Conservation (phyloP, 148 eudicot species). For the Hydrangea macrophylla region DNA sequence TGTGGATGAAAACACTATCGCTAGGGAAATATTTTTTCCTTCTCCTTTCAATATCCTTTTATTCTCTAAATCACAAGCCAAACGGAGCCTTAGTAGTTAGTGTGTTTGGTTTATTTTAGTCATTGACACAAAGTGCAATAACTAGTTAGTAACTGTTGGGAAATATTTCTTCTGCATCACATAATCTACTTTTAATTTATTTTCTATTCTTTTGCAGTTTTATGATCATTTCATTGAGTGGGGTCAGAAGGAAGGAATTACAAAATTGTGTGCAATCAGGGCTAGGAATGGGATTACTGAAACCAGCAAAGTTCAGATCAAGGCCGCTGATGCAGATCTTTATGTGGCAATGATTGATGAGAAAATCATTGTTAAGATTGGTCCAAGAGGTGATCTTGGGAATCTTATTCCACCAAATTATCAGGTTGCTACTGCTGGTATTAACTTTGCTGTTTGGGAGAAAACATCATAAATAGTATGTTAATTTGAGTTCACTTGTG, state of each 20-base stretch:
- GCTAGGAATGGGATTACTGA: slow-evolving; percentile 38
- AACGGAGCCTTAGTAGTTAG: no score
- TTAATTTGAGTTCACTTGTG: no score
- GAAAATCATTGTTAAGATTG: slow-evolving; percentile 46
- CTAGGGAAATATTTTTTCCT: no score
- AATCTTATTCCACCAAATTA: slow-evolving; percentile 46
- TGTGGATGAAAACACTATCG: no score
- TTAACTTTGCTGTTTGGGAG: slow-evolving; percentile 54
- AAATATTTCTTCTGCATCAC: not conserved
- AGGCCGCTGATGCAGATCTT: slow-evolving; percentile 53
- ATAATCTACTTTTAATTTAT: no score
- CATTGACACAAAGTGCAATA: not conserved
- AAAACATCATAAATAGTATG: no score
- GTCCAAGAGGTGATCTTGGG: slow-evolving; percentile 39
- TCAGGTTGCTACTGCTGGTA: slow-evolving; percentile 38
- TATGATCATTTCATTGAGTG: slow-evolving; percentile 64
- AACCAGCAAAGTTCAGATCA: slow-evolving; percentile 44
- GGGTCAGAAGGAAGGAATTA: slow-evolving; percentile 55
- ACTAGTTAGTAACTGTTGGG: not conserved
- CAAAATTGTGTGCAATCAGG: slow-evolving; percentile 32
- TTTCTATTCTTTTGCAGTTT: slow-evolving; percentile 55
- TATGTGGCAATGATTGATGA: slow-evolving; percentile 57
- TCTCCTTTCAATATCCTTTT: no score
- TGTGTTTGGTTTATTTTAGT: no score
- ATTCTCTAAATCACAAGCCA: no score